Percentiles rank a stretch among this genome's conserved stretches.
These are phyloP conservation scores for Lactarius hatsudake DNA, from an alignment of 768 basidiomycete genomes.

Conservation along the genomic window DNA sequence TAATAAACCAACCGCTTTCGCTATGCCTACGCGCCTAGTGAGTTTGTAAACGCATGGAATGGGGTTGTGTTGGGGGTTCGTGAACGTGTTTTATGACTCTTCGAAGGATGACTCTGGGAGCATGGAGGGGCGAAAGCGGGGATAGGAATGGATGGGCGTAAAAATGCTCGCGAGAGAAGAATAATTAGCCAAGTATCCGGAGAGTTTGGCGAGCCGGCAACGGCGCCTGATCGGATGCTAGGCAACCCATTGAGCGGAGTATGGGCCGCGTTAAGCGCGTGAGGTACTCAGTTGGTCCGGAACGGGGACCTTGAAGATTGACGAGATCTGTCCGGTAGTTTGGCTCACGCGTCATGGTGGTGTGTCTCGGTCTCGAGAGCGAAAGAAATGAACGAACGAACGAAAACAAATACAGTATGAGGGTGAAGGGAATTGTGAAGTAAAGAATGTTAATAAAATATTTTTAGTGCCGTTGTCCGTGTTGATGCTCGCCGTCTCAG, in stretches of 20 bases:
- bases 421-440: neutral
- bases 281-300: neutral
- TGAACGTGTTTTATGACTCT: neutral
- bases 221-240: constrained; percentile 13
- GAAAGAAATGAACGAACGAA: neutral
- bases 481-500: neutral
- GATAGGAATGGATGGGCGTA: neutral
- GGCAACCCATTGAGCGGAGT: constrained; percentile 4
- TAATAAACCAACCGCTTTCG: neutral
- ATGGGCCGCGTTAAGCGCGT: neutral
- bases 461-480: neutral
- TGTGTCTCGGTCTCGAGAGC: neutral
- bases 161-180: neutral
- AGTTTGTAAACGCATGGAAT: neutral
- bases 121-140: neutral
- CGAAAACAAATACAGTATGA: neutral
- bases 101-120: neutral
- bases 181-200: neutral
- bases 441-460: neutral
- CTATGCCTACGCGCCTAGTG: neutral
- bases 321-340: neutral
- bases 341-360: constrained; percentile 15
- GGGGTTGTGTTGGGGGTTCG: neutral
- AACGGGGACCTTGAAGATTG: neutral
- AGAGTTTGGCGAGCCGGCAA: neutral